Evolutionary conservation across 2,329 filamentous ascomycete genomes (phyloP).

Genomic region (Trichophyton equinum): DNA sequence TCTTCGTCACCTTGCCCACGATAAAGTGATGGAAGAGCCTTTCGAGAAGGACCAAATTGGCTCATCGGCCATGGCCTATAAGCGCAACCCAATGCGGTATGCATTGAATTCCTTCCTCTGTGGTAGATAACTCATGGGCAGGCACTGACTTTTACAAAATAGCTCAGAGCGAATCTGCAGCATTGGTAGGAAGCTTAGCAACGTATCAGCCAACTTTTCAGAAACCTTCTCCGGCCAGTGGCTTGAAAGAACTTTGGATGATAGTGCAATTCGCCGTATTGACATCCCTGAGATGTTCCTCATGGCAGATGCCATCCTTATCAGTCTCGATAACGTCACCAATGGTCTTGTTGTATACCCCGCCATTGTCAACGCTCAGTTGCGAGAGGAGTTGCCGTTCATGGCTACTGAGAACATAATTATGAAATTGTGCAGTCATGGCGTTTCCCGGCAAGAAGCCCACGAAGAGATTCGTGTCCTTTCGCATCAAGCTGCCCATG

Average conservation of each 20-base stretch:
- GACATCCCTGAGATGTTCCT: conserved; percentile 55
- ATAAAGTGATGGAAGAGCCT: conserved; percentile 78
- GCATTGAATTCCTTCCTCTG: background rate
- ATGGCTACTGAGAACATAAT: conserved; percentile 65
- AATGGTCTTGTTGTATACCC: conserved; percentile 69
- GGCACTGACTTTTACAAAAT: background rate
- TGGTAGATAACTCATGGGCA: background rate
- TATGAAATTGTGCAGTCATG: conserved; percentile 62
- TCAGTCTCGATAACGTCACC: conserved; percentile 55
- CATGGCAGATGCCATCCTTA: conserved; percentile 54
- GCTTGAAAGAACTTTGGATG: conserved; percentile 68
- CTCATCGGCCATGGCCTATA: conserved; percentile 54
- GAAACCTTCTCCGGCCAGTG: conserved; percentile 61
- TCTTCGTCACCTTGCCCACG: conserved; percentile 58
- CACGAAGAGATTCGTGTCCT: conserved; percentile 82
- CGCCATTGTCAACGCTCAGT: conserved; percentile 51
- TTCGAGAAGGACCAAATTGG: conserved; percentile 72
- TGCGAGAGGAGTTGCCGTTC: conserved; percentile 72
- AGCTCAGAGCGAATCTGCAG: conserved; percentile 47
- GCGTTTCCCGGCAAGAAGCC: conserved; percentile 62
- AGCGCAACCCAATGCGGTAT: conserved; percentile 43
- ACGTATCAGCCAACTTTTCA: conserved; percentile 43
- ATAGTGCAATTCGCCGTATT: conserved; percentile 42
- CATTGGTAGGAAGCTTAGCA: conserved; percentile 44
- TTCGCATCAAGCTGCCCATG: conserved; percentile 58